A percentile compares a stretch with the other conserved stretches of the same genome.
Evolutionary conservation across 2,329 filamentous ascomycete genomes (phyloP).

Genomic region (Samsoniella hepiali): DNA sequence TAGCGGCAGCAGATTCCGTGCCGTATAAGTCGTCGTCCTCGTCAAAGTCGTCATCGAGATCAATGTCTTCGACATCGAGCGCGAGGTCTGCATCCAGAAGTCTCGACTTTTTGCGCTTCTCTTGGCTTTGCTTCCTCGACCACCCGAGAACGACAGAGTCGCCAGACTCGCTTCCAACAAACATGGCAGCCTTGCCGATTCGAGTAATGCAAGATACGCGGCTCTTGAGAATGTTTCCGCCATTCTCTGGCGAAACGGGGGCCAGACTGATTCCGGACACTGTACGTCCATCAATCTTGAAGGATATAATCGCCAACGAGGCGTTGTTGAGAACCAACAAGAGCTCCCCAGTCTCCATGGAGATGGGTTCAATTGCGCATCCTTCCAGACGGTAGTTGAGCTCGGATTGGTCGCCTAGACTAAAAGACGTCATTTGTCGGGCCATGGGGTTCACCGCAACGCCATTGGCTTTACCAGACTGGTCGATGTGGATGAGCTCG

Average conservation of each 20-base stretch:
- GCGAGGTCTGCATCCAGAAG: constrained; percentile 52
- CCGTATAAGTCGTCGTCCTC: constrained; percentile 60
- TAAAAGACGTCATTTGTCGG: constrained; percentile 76
- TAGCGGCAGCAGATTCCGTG: constrained; percentile 62
- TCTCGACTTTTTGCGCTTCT: constrained; percentile 63
- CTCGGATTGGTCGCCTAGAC: constrained; percentile 80
- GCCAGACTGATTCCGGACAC: constrained; percentile 82
- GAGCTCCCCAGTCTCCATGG: constrained; percentile 74
- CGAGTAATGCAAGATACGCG: constrained; percentile 66
- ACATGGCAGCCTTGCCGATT: constrained; percentile 67
- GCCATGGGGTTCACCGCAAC: constrained; percentile 91
- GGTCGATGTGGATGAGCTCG: constrained; percentile 91
- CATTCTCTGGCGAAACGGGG: constrained; percentile 58
- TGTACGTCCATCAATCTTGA: constrained; percentile 84
- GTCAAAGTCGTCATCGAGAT: constrained; percentile 56
- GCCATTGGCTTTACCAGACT: constrained; percentile 89
- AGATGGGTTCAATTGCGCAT: constrained; percentile 73
- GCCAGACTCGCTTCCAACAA: constrained; percentile 79
- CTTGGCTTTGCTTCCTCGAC: constrained; percentile 62
- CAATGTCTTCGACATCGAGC: constrained; percentile 50
- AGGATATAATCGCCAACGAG: constrained; percentile 69
- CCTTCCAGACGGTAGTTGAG: constrained; percentile 77
- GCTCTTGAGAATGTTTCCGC: constrained; percentile 59
- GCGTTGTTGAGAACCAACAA: constrained; percentile 79
- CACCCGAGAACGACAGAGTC: constrained; percentile 82